phyloP scores from a whole-genome alignment of 768 basidiomycete species.

The Collybia sordida region DNA sequence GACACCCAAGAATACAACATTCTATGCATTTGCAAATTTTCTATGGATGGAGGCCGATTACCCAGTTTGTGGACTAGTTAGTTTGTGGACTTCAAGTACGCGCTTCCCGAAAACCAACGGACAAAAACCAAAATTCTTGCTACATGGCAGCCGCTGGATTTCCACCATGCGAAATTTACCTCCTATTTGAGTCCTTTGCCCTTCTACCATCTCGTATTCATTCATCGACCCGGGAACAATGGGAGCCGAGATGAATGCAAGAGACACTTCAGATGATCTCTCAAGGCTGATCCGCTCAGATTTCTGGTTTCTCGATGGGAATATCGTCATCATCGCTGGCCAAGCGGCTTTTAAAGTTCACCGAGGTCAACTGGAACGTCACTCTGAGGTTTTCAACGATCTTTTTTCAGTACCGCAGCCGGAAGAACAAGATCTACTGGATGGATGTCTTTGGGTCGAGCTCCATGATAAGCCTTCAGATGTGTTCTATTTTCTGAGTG shows the following conservation, averaged over 20 bases:
- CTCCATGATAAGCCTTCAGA: constrained; percentile 69
- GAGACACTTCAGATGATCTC: neutral
- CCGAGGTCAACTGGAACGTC: constrained; percentile 68
- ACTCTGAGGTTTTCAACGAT: constrained; percentile 75
- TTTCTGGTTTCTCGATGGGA: constrained; percentile 77
- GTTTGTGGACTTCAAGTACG: too few species aligned
- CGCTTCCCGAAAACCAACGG: too few species aligned
- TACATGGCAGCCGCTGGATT: too few species aligned
- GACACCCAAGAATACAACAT: too few species aligned
- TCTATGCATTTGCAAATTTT: too few species aligned
- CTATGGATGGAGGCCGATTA: too few species aligned
- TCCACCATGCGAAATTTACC: too few species aligned
- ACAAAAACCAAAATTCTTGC: too few species aligned
- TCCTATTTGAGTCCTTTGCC: too few species aligned
- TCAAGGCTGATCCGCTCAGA: constrained; percentile 46
- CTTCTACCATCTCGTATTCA: too few species aligned
- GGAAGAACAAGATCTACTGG: constrained; percentile 43
- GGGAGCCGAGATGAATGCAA: neutral
- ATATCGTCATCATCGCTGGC: constrained; percentile 60
- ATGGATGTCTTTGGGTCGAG: constrained; percentile 59
- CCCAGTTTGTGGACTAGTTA: too few species aligned
- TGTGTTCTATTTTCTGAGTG: constrained; percentile 61
- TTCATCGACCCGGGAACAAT: neutral
- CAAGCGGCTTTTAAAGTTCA: constrained; percentile 71
- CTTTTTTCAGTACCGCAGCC: constrained; percentile 68